Conservation (phyloP, 192 early-diverging fungal genomes). For the Jimgerdemannia lactiflua region DNA sequence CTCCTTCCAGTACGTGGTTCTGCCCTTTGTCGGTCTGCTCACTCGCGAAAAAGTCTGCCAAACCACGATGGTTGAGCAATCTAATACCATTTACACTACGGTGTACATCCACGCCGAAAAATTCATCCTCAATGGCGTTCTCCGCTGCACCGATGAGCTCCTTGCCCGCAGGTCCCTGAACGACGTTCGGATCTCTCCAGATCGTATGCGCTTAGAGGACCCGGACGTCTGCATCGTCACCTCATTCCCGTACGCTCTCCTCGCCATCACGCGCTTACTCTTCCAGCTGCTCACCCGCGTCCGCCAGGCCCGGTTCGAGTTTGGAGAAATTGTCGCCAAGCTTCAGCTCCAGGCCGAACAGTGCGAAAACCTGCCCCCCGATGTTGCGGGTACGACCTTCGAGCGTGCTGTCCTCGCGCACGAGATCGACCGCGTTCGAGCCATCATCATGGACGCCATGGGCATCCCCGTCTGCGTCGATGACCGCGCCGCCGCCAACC, state of each 20-base stretch:
- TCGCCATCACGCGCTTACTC: slow-evolving; percentile 29
- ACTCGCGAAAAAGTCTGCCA: slow-evolving; percentile 27
- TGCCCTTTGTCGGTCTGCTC: slow-evolving; percentile 38
- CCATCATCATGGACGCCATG: slow-evolving; percentile 14
- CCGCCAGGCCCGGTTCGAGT: slow-evolving; percentile 15
- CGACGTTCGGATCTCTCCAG: not conserved
- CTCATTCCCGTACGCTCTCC: slow-evolving; percentile 19
- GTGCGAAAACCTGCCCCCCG: not conserved
- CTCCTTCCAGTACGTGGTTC: slow-evolving; percentile 28
- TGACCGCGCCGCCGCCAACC: not conserved
- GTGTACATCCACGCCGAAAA: slow-evolving; percentile 21
- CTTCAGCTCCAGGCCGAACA: slow-evolving; percentile 1
- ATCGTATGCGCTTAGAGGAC: not conserved
- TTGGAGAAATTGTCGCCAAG: slow-evolving; percentile 7
- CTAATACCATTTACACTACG: slow-evolving; percentile 24
- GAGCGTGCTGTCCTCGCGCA: slow-evolving; percentile 10
- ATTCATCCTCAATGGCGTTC: slow-evolving; percentile 22
- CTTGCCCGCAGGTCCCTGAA: slow-evolving; percentile 17
- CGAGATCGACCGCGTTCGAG: slow-evolving; percentile 11
- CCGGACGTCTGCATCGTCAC: slow-evolving; percentile 5
- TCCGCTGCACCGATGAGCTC: slow-evolving; percentile 25
- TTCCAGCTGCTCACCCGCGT: slow-evolving; percentile 32
- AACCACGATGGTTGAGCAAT: slow-evolving; percentile 25
- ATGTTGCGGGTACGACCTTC: slow-evolving; percentile 4
- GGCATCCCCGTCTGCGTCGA: not conserved